Percentiles rank a stretch among this genome's conserved stretches.
Evolutionary conservation across 1,284 basidiomycete species (phyloP).

Genomic region (Microstroma glucosiphilum): DNA sequence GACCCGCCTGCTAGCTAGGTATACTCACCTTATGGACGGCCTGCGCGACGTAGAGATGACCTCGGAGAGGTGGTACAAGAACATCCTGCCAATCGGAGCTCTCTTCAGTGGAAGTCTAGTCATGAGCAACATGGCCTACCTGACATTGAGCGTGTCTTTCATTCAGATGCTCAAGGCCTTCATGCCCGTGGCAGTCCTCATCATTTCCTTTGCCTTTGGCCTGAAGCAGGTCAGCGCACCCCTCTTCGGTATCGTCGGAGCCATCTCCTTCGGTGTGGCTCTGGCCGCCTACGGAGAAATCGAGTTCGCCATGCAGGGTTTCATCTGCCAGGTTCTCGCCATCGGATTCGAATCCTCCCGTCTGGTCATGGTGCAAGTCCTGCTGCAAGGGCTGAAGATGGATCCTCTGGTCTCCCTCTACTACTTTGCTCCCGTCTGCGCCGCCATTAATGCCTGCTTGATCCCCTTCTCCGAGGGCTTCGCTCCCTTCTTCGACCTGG

Average conservation of each 20-base stretch:
- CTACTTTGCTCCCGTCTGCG: slow-evolving; percentile 70
- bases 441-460: slow-evolving; percentile 73
- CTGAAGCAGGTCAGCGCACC: slow-evolving; percentile 79
- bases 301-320: slow-evolving; percentile 76
- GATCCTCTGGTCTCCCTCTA: slow-evolving; percentile 90
- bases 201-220: slow-evolving; percentile 85
- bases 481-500: slow-evolving; percentile 72
- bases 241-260: slow-evolving; percentile 74
- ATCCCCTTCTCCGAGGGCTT: slow-evolving; percentile 85
- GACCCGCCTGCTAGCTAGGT: slow-evolving; percentile 79
- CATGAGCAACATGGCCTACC: slow-evolving; percentile 87
- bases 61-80: slow-evolving; percentile 56
- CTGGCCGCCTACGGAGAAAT: slow-evolving; percentile 81
- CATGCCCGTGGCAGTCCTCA: slow-evolving; percentile 87
- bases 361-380: slow-evolving; percentile 90
- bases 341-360: slow-evolving; percentile 75
- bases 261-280: slow-evolving; percentile 86
- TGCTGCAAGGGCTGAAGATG: slow-evolving; percentile 90
- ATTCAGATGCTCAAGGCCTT: slow-evolving; percentile 99
- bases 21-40: slow-evolving; percentile 81
- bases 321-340: slow-evolving; percentile 57
- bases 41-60: slow-evolving; percentile 74
- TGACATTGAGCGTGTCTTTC: slow-evolving; percentile 82
- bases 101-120: slow-evolving; percentile 89
- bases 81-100: slow-evolving; percentile 85